A percentile compares a stretch with the other conserved stretches of the same genome.
These are phyloP conservation scores for Pichia kudriavzevii DNA, from an alignment of 1,139 yeast species.

Conservation along the genomic window DNA sequence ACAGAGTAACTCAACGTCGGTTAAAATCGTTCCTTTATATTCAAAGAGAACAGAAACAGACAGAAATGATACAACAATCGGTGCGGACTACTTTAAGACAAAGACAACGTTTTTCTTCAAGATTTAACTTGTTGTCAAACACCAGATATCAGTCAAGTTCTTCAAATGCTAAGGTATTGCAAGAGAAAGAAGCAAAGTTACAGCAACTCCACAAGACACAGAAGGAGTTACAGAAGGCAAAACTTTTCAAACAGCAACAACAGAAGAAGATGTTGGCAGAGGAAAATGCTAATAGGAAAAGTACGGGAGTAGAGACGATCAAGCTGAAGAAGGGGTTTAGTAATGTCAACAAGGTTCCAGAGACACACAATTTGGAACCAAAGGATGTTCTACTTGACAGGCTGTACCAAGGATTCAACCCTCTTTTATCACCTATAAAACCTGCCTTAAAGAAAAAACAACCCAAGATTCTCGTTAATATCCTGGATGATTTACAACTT, in stretches of 20 bases:
- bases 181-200: slow-evolving; percentile 1
- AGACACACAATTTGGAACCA: slow-evolving; percentile 25
- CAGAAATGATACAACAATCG: too few relatives aligned
- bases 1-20: too few relatives aligned
- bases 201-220: slow-evolving; percentile 3
- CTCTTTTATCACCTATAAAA: slow-evolving; percentile 26
- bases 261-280: slow-evolving; percentile 6
- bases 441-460: slow-evolving; percentile 18
- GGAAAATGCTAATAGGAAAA: background rate
- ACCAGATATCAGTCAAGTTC: slow-evolving; percentile 8
- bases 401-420: slow-evolving; percentile 29
- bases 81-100: too few relatives aligned
- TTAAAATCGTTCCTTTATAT: too few relatives aligned
- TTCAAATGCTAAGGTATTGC: slow-evolving; percentile 3
- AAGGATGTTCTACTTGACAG: slow-evolving; percentile 27
- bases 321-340: slow-evolving; percentile 26
- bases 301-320: slow-evolving; percentile 1
- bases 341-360: slow-evolving; percentile 27
- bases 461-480: slow-evolving; percentile 12
- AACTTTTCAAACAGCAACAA: slow-evolving; percentile 8
- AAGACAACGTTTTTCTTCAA: too few relatives aligned
- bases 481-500: slow-evolving; percentile 12
- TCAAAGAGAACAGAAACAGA: too few relatives aligned
- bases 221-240: too few relatives aligned
- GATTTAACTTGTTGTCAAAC: background rate